Base-by-base conservation (phyloP, 2,329 filamentous ascomycete genomes). In the Plenodomus tracheiphilus region DNA sequence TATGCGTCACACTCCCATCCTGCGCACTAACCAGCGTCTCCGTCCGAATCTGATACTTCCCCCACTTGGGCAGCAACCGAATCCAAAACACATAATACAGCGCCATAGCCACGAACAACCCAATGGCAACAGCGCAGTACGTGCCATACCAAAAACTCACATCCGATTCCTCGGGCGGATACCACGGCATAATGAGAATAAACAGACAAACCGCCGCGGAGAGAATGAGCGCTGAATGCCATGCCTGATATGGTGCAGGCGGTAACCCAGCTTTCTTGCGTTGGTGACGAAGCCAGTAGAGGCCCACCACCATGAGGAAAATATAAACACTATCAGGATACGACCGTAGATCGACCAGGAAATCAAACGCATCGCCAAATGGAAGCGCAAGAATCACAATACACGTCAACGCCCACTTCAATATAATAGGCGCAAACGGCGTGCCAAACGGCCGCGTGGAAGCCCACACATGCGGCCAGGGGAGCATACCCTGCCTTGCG, bases 131-230 rank as follows among this genome's bases (percentile, higher is more conserved):
- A 0, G 84, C 81, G 17, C 81, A 79, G 58, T 89, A 89, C 0
- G 85, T 89, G 1, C 79, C 86, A 55, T 89, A 91, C 82, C 84
- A 90, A 69, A 91, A 90, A 44, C 81, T 86, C 1, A 89, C 86
- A 47, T 86, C 82, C 0, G 80, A 82, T 1, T 76, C 74, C 1
- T 76, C 74, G 0, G 87, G 87, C 2, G 86, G 87, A 56, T 84
- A 86, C 87, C 86, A 90, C 0, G 87, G 86, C 78, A 88, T 87
- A 15, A 85, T 77, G 2, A 90, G 71, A 38, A 88, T 72, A 48
- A 69, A 65, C 7, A 68, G 48, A 40, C 63, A 66, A 7, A 61
- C 44, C 7, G 56, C 36, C 13, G 64, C 57, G 5, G 59, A 63
- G 20, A 68, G 46, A 35, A 68, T 60, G 22, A 64, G 51, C 1